These are phyloP conservation scores for Ceratobasidium sp. DNA, from an alignment of 1,284 basidiomycete genomes.

Conservation along the genomic window DNA sequence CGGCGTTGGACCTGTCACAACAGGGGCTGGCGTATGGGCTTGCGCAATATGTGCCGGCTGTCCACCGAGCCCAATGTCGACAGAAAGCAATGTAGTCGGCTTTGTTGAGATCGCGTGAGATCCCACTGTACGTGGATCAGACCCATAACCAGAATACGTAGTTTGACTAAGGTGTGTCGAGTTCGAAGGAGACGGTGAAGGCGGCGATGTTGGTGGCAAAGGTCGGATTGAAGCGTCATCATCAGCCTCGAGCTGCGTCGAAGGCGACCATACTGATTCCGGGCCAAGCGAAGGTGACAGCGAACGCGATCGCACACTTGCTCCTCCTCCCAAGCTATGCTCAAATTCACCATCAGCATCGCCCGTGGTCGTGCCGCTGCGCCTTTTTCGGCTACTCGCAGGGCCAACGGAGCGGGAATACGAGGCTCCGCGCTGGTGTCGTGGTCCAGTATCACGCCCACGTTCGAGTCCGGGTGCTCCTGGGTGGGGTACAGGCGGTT, in stretches of 20 bases:
- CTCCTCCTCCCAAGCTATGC: conserved; percentile 52
- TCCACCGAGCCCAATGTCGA: conserved; percentile 76
- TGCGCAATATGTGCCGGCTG: conserved; percentile 91
- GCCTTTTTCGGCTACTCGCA: conserved; percentile 53
- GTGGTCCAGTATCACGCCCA: conserved; percentile 52
- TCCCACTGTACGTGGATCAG: conserved; percentile 72
- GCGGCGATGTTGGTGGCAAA: conserved; percentile 85
- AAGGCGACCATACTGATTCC: conserved; percentile 78
- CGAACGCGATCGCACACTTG: conserved; percentile 55
- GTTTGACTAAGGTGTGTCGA: conserved; percentile 81
- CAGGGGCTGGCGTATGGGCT: conserved; percentile 63
- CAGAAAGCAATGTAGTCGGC: conserved; percentile 91
- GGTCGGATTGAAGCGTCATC: conserved; percentile 91
- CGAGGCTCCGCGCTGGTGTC: conserved; percentile 54
- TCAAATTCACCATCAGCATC: conserved; percentile 55
- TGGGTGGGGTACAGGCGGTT: conserved; percentile 26
- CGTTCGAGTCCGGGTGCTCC: conserved; percentile 30
- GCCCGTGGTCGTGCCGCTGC: conserved; percentile 49
- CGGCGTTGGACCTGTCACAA: conserved; percentile 44
- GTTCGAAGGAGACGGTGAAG: conserved; percentile 84
- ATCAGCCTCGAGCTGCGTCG: conserved; percentile 81
- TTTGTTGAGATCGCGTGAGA: conserved; percentile 92
- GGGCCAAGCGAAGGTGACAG: conserved; percentile 50
- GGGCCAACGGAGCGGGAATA: conserved; percentile 56
- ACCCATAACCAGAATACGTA: conserved; percentile 60